phyloP scores from a whole-genome alignment of 2,329 filamentous ascomycete species.

The Pseudocercospora pini-densiflorae region DNA sequence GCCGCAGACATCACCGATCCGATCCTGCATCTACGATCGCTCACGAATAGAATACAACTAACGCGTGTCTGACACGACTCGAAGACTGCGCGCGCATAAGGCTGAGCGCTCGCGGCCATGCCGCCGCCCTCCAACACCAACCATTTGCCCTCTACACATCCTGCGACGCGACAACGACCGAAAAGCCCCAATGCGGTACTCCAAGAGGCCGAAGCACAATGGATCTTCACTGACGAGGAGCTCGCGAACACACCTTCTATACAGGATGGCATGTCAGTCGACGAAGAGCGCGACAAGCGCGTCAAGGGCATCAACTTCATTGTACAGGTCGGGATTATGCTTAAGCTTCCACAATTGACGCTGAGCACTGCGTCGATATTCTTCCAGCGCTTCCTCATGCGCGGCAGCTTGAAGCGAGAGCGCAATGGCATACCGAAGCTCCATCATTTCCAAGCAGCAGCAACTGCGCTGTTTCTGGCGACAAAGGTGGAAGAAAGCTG shows the following conservation, averaged over 20 bases:
- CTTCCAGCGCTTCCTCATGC: slow-evolving; percentile 96
- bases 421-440: slow-evolving; percentile 69
- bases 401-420: slow-evolving; percentile 76
- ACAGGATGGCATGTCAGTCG: slow-evolving; percentile 75
- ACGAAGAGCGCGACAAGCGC: slow-evolving; percentile 78
- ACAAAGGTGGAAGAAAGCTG: slow-evolving; percentile 98
- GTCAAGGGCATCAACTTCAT: slow-evolving; percentile 98
- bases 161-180: slow-evolving; percentile 42
- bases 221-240: slow-evolving; percentile 87
- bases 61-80: slow-evolving; percentile 4
- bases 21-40: slow-evolving; percentile 5
- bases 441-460: slow-evolving; percentile 87
- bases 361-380: slow-evolving; percentile 91
- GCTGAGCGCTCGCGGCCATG: slow-evolving; percentile 2
- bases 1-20: not conserved
- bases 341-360: slow-evolving; percentile 90
- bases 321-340: slow-evolving; percentile 86
- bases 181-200: slow-evolving; percentile 52
- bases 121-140: slow-evolving; percentile 6
- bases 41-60: not conserved
- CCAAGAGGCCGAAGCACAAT: slow-evolving; percentile 69
- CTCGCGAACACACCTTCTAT: slow-evolving; percentile 82
- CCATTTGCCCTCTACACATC: slow-evolving; percentile 45
- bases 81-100: not conserved
- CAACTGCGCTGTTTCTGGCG: slow-evolving; percentile 87